These are phyloP conservation scores for Solanum chiquidenum DNA, from an alignment of 257 asterid species.

Conservation along the genomic window DNA sequence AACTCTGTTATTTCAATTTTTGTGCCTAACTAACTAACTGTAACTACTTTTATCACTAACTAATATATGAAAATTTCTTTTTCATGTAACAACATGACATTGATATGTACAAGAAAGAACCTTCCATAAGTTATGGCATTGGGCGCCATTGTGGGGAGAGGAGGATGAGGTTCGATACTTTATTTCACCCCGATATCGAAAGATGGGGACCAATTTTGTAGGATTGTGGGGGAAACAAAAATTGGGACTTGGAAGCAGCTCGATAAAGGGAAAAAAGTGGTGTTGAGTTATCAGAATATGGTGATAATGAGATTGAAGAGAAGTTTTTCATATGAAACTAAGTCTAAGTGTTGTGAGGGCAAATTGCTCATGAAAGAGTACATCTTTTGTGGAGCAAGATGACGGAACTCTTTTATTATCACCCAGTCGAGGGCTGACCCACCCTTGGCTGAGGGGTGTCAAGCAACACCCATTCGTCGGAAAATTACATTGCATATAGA, in stretches of 20 bases:
- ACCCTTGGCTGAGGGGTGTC: too few species aligned
- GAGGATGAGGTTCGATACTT: background rate
- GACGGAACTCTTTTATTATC: too few species aligned
- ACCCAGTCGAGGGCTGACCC: too few species aligned
- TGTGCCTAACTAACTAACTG: too few species aligned
- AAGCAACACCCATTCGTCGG: too few species aligned
- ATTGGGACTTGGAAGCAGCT: background rate
- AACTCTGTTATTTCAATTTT: too few species aligned
- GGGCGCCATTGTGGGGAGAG: background rate
- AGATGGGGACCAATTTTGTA: background rate
- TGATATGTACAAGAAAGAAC: background rate
- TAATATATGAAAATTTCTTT: too few species aligned
- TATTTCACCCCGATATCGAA: background rate
- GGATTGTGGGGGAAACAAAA: background rate
- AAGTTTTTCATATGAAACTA: background rate
- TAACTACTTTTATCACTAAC: too few species aligned
- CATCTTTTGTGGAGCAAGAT: background rate
- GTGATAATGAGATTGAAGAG: background rate
- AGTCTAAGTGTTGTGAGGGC: background rate
- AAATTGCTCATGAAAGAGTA: background rate
- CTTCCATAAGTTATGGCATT: background rate
- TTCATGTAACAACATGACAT: too few species aligned
- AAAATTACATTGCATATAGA: too few species aligned
- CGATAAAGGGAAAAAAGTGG: background rate
- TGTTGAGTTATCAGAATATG: background rate